Percentiles rank a stretch among this genome's conserved stretches.
phyloP scores from a whole-genome alignment of 2,329 filamentous ascomycete genomes.

The Claviceps sorghi region DNA sequence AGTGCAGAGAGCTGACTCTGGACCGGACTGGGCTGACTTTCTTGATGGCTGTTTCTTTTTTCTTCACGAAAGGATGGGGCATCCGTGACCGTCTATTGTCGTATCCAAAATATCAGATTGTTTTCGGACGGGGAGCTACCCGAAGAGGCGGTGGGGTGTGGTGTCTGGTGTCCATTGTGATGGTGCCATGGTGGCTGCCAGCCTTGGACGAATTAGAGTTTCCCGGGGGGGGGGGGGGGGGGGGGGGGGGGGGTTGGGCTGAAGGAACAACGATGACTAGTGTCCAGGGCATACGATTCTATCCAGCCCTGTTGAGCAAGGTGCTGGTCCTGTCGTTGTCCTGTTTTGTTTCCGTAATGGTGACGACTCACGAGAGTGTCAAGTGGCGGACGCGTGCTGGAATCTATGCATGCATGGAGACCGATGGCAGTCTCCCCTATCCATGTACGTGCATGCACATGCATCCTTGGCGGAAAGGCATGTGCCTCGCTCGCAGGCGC shows the following conservation, averaged over 20 bases:
- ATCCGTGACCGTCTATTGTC: too few relatives aligned
- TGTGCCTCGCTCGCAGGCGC: background rate
- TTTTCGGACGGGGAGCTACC: background rate
- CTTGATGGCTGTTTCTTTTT: background rate
- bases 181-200: background rate
- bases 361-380: background rate
- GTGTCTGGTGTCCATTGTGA: too few relatives aligned
- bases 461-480: background rate
- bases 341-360: background rate
- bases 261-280: background rate
- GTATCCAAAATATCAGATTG: too few relatives aligned
- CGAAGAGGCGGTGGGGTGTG: background rate
- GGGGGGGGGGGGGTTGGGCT: background rate
- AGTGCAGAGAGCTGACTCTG: background rate
- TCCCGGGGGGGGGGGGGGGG: background rate
- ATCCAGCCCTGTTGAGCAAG: background rate
- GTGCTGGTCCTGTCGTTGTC: background rate
- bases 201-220: background rate
- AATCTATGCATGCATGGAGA: background rate
- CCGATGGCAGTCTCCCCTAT: too few relatives aligned
- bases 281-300: background rate
- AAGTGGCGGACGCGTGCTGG: background rate
- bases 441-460: too few relatives aligned
- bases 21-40: background rate
- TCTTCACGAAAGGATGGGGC: too few relatives aligned